Evolutionary conservation across 805 yeast species (phyloP).

Genomic region (Wickerhamiella siamensis): DNA sequence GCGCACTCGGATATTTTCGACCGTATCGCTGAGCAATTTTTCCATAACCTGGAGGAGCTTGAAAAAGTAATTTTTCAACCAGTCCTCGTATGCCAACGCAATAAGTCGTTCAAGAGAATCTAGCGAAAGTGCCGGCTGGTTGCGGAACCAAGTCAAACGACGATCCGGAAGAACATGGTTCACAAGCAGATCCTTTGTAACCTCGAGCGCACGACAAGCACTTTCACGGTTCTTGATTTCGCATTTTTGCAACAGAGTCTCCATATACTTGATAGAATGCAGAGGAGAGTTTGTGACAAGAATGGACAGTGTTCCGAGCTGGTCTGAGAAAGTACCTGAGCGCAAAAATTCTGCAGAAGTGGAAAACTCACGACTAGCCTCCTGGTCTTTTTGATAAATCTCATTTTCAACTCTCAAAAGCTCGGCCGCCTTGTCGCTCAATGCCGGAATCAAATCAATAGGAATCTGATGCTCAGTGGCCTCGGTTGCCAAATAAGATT

Average conservation of each 20-base stretch:
- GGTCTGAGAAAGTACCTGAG: conserved; percentile 89
- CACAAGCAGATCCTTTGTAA: conserved; percentile 74
- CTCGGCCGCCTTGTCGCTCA: conserved; percentile 51
- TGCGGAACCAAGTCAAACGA: conserved; percentile 63
- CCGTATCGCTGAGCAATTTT: conserved; percentile 75
- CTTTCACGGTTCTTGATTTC: conserved; percentile 88
- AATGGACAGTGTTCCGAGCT: conserved; percentile 85
- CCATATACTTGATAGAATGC: conserved; percentile 74
- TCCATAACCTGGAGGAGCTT: conserved; percentile 65
- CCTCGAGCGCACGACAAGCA: conserved; percentile 77
- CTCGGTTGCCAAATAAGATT: background rate
- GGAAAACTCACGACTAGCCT: conserved; percentile 74
- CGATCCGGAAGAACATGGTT: conserved; percentile 75
- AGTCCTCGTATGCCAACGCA: conserved; percentile 76
- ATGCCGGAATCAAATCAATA: conserved; percentile 38
- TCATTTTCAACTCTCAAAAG: conserved; percentile 58
- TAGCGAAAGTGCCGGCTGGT: conserved; percentile 42
- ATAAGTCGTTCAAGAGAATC: conserved; percentile 46
- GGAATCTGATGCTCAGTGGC: conserved; percentile 11
- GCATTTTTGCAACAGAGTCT: conserved; percentile 61
- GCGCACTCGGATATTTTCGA: conserved; percentile 70
- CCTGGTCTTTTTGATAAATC: conserved; percentile 54
- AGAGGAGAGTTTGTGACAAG: conserved; percentile 89
- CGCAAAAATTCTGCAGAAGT: conserved; percentile 57
- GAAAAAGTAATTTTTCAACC: conserved; percentile 63